Base-by-base conservation (phyloP, 2,329 filamentous ascomycete genomes). In the Ophiostoma fasciatum region DNA sequence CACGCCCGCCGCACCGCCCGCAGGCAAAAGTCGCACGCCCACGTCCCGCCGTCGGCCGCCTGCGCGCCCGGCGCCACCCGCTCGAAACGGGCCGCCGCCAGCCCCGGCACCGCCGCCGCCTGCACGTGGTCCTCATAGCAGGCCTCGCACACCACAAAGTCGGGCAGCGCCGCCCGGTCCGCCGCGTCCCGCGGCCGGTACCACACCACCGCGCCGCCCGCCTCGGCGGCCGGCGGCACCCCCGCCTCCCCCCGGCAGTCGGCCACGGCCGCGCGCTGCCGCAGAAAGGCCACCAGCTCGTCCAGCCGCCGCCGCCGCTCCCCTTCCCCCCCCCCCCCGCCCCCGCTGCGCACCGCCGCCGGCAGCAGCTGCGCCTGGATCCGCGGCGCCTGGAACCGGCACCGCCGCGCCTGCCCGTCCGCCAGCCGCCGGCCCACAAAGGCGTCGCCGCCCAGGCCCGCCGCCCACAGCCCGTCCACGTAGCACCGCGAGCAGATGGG, bases 401-500 rank as follows among this genome's bases (percentile, higher is more conserved):
- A 46, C 29, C 49, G 21, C 35, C 53, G 36, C 36, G 47, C 22
- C 37, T 49, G 31, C 2, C 27, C 22, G 32, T 40, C n/a, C 11
- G 13, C 15, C 11, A 13, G 10, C 6, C 23, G 22, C 41, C 43
- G 37, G 7, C 37, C 42, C 1, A 28, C 37, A 25, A 65, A 63
- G 0, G 49, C 36, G 0, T 33, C 14, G 0, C n/a, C n/a, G n/a
- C 48, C 46, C 4, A 62, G 49, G 0, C 28, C 30, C 0, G 56
- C 59, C 0, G 36, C 17, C 17, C 49, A 40, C 11, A 65, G 53
- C 38, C 59, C 36, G 21, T 59, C 55, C 6, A 51, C 49, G 23
- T 61, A 56, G 42, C 62, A 66, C 17, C 51, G 46, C 2, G 58
- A 59, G 42, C 62, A 66, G 23, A 63, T 48, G 4, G 53, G 38